Evolutionary conservation across 768 basidiomycete species (phyloP).

Genomic region (Trametes punicea): DNA sequence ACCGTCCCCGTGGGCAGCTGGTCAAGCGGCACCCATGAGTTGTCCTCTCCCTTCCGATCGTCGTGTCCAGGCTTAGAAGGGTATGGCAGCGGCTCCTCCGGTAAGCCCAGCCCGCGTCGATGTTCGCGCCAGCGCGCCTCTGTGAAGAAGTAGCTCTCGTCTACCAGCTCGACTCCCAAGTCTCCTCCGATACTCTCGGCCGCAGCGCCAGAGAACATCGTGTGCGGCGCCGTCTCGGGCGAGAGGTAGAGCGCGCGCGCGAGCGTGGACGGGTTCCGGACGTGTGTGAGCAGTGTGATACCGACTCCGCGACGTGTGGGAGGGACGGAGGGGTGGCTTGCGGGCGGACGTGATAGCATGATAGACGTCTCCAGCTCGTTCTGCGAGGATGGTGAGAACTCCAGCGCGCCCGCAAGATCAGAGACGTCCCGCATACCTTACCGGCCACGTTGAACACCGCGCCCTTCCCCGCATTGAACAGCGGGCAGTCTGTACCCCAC

Average conservation of each 20-base stretch:
- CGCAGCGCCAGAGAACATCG: conserved; percentile 63
- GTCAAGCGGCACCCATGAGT: conserved; percentile 41
- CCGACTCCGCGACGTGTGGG: conserved; percentile 59
- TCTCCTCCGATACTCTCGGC: conserved; percentile 58
- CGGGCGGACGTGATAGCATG: conserved; percentile 77
- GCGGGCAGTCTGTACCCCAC: conserved; percentile 53
- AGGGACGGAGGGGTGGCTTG: conserved; percentile 57
- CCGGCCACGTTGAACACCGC: conserved; percentile 81
- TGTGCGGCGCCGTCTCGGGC: conserved; percentile 59
- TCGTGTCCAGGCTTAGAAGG: conserved; percentile 20
- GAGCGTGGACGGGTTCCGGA: conserved; percentile 71
- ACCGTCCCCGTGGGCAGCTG: conserved; percentile 74
- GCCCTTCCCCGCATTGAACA: conserved; percentile 80
- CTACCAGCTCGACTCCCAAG: conserved; percentile 56
- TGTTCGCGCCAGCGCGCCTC: conserved; percentile 75
- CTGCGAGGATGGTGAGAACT: conserved; percentile 35
- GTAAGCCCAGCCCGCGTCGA: conserved; percentile 66
- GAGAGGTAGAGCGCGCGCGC: conserved; percentile 68
- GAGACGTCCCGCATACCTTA: conserved; percentile 45
- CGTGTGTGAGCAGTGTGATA: conserved; percentile 60
- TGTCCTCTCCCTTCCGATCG: conserved; percentile 11
- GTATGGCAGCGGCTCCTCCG: conserved; percentile 56
- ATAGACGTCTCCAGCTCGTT: conserved; percentile 81
- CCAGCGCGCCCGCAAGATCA: too few relatives aligned
- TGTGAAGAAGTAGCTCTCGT: conserved; percentile 79